Evolutionary conservation across 805 yeast species (phyloP).

Genomic region (Candida quercuum): DNA sequence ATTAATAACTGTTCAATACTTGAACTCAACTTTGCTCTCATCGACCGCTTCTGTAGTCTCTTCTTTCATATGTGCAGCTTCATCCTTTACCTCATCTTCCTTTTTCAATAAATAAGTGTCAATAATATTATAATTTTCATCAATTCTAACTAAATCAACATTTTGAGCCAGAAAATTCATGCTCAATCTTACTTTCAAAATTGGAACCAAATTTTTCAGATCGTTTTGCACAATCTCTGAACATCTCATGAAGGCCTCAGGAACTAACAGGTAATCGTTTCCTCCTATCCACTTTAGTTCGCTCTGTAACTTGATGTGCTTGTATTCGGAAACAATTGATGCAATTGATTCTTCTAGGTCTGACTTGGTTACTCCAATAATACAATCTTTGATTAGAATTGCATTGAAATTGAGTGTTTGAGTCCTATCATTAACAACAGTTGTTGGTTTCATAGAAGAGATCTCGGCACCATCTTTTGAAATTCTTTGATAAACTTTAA

Average conservation of each 20-base stretch:
- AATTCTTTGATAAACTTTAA: conserved; percentile 28
- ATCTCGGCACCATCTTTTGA: conserved; percentile 25
- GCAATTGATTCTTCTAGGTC: conserved; percentile 25
- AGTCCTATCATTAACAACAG: conserved; percentile 22
- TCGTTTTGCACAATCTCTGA: conserved; percentile 38
- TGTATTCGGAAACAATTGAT: conserved; percentile 3
- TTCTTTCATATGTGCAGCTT: no score
- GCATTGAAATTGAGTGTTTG: conserved; percentile 39
- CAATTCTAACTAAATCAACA: conserved; percentile 40
- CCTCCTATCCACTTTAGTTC: conserved; percentile 36
- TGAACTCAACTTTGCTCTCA: no score
- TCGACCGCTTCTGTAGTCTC: no score
- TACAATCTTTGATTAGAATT: conserved; percentile 45
- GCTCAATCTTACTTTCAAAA: conserved; percentile 29
- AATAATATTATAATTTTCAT: conserved; percentile 13
- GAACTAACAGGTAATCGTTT: conserved; percentile 35
- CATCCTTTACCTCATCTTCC: no score
- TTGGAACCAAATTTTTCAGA: conserved; percentile 34
- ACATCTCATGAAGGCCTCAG: conserved; percentile 27
- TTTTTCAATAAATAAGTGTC: no score
- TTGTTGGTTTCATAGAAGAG: background rate
- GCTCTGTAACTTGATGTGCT: conserved; percentile 19
- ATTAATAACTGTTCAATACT: no score
- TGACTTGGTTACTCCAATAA: conserved; percentile 42
- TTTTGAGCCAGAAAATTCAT: conserved; percentile 42